Conservation (phyloP, 2,329 filamentous ascomycete genomes). For the Phialophora expanda region DNA sequence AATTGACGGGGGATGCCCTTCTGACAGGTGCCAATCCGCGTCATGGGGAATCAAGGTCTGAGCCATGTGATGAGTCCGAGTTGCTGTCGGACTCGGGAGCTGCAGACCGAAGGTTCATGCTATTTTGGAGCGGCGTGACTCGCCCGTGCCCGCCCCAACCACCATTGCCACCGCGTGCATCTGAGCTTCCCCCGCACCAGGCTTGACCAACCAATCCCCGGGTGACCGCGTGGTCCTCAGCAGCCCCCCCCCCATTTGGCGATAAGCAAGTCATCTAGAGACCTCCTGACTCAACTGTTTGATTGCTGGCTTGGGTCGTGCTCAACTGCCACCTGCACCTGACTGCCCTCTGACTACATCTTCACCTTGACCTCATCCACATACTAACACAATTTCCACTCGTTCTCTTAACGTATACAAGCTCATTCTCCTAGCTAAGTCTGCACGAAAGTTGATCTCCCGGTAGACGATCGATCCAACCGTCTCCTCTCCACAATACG, state of each 20-base stretch:
- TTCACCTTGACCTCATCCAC: slow-evolving; percentile 6
- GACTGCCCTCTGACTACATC: slow-evolving; percentile 18
- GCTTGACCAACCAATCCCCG: neutral
- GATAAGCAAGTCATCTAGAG: slow-evolving; percentile 13
- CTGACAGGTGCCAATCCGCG: neutral
- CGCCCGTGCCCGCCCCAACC: slow-evolving; percentile 3
- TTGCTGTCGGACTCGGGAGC: neutral
- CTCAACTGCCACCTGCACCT: slow-evolving; percentile 6
- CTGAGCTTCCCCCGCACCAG: slow-evolving; percentile 8
- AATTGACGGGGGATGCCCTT: neutral
- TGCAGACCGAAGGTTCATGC: neutral
- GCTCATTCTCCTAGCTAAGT: neutral
- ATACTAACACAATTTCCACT: neutral
- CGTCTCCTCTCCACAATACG: slow-evolving; percentile 13
- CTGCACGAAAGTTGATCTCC: neutral
- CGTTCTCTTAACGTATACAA: neutral
- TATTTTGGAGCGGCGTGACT: slow-evolving; percentile 1
- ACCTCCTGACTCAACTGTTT: slow-evolving; percentile 22
- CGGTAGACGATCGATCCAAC: neutral
- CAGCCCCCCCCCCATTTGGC: slow-evolving; percentile 5
- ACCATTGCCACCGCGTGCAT: neutral
- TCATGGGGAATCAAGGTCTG: neutral
- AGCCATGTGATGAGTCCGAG: neutral
- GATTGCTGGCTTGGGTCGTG: neutral
- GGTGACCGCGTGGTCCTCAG: neutral